Percentiles rank a stretch among this genome's conserved stretches.
Evolutionary conservation across 257 asterid species (phyloP).

Genomic region (Euphrasia confusa): DNA sequence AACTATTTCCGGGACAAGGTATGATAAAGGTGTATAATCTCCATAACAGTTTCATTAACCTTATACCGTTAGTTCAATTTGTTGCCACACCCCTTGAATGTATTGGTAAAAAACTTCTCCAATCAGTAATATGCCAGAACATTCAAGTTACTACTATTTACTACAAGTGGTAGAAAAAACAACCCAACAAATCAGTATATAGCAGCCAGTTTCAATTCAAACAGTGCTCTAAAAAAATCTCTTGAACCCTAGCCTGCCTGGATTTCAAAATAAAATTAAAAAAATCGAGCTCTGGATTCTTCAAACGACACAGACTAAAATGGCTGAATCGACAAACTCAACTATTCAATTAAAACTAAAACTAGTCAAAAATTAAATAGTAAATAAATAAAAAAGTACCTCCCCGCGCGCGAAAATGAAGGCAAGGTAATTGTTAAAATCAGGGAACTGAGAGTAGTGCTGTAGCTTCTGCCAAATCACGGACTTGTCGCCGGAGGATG

Average conservation of each 20-base stretch:
- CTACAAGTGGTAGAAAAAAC: not conserved
- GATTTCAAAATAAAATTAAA: not conserved
- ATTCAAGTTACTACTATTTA: not conserved
- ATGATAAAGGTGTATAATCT: not conserved
- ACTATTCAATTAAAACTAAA: constrained; percentile 12
- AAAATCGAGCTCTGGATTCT: not conserved
- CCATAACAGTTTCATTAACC: not conserved
- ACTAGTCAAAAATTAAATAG: not conserved
- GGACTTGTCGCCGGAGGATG: constrained; percentile 73
- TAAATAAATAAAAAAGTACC: constrained; percentile 31
- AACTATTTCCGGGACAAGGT: not conserved
- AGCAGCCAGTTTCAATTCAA: not conserved
- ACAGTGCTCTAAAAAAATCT: constrained; percentile 17
- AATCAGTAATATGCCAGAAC: not conserved
- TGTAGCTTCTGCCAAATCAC: constrained; percentile 81
- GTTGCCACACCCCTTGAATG: constrained; percentile 1
- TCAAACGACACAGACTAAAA: not conserved
- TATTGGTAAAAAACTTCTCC: constrained; percentile 1
- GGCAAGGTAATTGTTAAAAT: constrained; percentile 91
- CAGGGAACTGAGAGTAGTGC: constrained; percentile 89
- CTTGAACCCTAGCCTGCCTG: constrained; percentile 17
- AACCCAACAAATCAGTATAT: not conserved
- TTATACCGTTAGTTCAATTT: constrained; percentile 10
- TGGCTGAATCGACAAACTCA: constrained; percentile 14
- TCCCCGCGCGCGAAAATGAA: constrained; percentile 82